A percentile compares a stretch with the other conserved stretches of the same genome.
Evolutionary conservation across 768 basidiomycete genomes (phyloP).

Genomic region (Kwoniella europaea): DNA sequence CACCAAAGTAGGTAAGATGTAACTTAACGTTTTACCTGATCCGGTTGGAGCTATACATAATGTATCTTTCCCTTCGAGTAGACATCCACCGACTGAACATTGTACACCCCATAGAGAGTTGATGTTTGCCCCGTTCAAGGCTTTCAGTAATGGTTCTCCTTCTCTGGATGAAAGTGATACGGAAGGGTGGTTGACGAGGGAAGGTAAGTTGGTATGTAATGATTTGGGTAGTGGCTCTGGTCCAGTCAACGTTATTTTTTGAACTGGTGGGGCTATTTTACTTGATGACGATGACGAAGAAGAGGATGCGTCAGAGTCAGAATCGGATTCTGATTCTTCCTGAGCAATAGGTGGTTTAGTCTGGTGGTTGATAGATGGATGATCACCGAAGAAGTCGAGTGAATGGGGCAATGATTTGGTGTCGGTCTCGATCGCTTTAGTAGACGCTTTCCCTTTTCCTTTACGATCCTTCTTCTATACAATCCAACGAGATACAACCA

Average conservation of each 20-base stretch:
- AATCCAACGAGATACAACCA: no score
- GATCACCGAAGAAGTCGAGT: conserved; percentile 92
- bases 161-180: conserved; percentile 25
- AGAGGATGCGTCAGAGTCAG: conserved; percentile 24
- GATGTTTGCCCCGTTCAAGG: conserved; percentile 38
- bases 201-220: conserved; percentile 44
- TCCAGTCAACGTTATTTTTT: conserved; percentile 55
- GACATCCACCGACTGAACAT: conserved; percentile 44
- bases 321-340: conserved; percentile 30
- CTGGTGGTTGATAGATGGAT: conserved; percentile 58
- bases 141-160: conserved; percentile 31
- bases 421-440: not conserved
- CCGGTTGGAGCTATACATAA: conserved; percentile 96
- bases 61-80: conserved; percentile 68
- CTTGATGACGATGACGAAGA: conserved; percentile 36
- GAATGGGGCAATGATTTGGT: conserved; percentile 62
- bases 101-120: conserved; percentile 53
- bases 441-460: conserved; percentile 32
- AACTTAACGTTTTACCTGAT: conserved; percentile 93
- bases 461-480: conserved; percentile 43
- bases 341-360: conserved; percentile 58
- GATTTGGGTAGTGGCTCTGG: conserved; percentile 51
- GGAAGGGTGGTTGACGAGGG: conserved; percentile 33
- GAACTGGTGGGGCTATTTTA: conserved; percentile 43
- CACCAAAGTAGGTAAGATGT: conserved; percentile 79